Evolutionary conservation across 441 rosid genomes (phyloP).

Genomic region (Gossypium laxum): DNA sequence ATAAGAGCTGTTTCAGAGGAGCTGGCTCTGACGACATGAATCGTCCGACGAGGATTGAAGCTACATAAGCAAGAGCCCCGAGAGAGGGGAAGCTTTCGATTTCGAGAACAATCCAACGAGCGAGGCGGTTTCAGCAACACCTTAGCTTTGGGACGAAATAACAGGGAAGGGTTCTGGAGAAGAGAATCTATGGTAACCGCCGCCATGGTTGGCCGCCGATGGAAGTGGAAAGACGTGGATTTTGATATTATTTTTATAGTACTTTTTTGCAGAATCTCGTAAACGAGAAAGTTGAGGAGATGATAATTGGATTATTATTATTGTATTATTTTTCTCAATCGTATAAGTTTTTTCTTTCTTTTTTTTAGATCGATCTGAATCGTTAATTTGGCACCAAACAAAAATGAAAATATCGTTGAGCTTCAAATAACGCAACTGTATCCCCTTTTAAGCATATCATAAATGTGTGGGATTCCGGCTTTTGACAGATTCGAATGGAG

Average conservation of each 20-base stretch:
- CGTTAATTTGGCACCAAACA: background rate
- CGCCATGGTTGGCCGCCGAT: conserved; percentile 6
- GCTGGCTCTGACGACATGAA: conserved; percentile 31
- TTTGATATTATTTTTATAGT: background rate
- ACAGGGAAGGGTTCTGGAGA: conserved; percentile 5
- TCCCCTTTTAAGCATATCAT: background rate
- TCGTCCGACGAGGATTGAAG: conserved; percentile 18
- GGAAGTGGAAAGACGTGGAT: conserved; percentile 2
- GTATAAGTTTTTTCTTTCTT: background rate
- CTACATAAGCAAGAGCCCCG: conserved; percentile 18
- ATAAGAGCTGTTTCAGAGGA: conserved; percentile 40
- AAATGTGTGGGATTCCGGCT: background rate
- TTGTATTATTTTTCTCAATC: background rate
- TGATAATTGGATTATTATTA: conserved; percentile 2
- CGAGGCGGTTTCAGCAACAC: conserved; percentile 5
- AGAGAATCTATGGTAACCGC: conserved; percentile 14
- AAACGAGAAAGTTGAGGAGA: background rate
- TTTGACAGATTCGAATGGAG: background rate
- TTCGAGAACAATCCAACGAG: conserved; percentile 8
- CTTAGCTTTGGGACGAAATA: background rate
- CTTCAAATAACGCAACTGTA: background rate
- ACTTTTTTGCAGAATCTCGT: background rate
- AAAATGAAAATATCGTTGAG: background rate
- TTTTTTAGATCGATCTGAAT: background rate
- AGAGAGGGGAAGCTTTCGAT: background rate